phyloP scores from a whole-genome alignment of 768 basidiomycete genomes.

The Xerocomellus dryophilus region DNA sequence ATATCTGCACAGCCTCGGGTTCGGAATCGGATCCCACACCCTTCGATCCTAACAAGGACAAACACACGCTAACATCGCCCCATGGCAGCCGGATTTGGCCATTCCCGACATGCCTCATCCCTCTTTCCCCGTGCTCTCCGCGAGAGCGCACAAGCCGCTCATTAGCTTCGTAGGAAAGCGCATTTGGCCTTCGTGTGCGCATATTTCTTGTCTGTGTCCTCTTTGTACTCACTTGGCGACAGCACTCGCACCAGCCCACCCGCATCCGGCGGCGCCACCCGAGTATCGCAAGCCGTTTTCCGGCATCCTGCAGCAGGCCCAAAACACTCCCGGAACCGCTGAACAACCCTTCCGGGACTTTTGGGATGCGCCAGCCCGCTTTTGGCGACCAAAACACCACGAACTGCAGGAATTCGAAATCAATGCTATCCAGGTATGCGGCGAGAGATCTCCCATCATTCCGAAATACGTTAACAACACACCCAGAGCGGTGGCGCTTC shows the following conservation, averaged over 20 bases:
- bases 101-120: conserved; percentile 30
- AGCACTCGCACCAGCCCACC: conserved; percentile 41
- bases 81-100: conserved; percentile 1
- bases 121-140: conserved; percentile 36
- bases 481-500: conserved; percentile 66
- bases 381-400: conserved; percentile 51
- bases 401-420: conserved; percentile 58
- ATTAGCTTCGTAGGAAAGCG: conserved; percentile 65
- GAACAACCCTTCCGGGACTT: conserved; percentile 42
- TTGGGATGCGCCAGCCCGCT: conserved; percentile 65
- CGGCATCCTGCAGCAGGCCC: conserved; percentile 39
- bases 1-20: conserved; percentile 14
- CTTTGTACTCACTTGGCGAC: conserved; percentile 19
- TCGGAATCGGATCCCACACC: conserved; percentile 9
- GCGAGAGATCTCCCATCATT: conserved; percentile 12
- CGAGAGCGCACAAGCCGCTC: conserved; percentile 52
- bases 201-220: not conserved
- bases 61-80: conserved; percentile 11
- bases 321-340: conserved; percentile 5
- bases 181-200: conserved; percentile 45
- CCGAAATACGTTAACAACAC: not conserved
- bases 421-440: conserved; percentile 61
- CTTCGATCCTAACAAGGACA: conserved; percentile 20
- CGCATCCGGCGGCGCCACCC: conserved; percentile 67
- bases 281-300: conserved; percentile 53